A percentile compares a stretch with the other conserved stretches of the same genome.
phyloP scores from a whole-genome alignment of 805 yeast genomes.

The Candida wancherniae region DNA sequence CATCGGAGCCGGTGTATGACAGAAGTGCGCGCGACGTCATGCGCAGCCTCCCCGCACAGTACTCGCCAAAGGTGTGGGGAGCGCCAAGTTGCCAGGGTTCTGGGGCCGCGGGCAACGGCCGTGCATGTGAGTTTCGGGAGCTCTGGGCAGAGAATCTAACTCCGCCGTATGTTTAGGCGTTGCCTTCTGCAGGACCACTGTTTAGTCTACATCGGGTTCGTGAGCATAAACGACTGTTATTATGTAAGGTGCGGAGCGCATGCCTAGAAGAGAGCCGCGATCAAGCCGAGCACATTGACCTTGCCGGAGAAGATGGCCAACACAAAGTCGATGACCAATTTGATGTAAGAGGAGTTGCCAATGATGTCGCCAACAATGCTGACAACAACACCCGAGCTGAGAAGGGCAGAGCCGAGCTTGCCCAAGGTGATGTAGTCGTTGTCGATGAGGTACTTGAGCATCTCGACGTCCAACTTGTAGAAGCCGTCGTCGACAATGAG shows the following conservation, averaged over 20 bases:
- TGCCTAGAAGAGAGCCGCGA: slow-evolving; percentile 5
- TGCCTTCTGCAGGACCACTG: too few relatives aligned
- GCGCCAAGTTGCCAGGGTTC: too few relatives aligned
- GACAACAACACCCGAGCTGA: slow-evolving; percentile 12
- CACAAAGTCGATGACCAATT: slow-evolving; percentile 11
- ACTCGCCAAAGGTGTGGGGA: too few relatives aligned
- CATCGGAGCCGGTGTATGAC: too few relatives aligned
- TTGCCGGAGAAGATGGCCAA: slow-evolving; percentile 11
- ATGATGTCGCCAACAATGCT: slow-evolving; percentile 10
- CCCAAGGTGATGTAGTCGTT: slow-evolving; percentile 13
- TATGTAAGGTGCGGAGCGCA: neutral
- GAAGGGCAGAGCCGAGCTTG: slow-evolving; percentile 9
- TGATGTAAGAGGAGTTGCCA: slow-evolving; percentile 11
- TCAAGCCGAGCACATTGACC: slow-evolving; percentile 10
- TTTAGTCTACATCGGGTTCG: too few relatives aligned
- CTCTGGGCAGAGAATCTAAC: too few relatives aligned
- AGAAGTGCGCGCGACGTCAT: too few relatives aligned
- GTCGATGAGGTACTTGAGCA: slow-evolving; percentile 13
- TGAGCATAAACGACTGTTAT: too few relatives aligned
- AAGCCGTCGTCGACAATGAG: slow-evolving; percentile 15
- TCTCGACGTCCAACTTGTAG: slow-evolving; percentile 17
- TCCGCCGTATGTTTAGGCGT: too few relatives aligned
- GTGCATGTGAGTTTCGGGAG: too few relatives aligned
- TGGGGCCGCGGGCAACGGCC: too few relatives aligned
- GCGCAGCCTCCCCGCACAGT: too few relatives aligned